Conservation (phyloP, 2,329 filamentous ascomycete genomes). For the Alternaria solani region DNA sequence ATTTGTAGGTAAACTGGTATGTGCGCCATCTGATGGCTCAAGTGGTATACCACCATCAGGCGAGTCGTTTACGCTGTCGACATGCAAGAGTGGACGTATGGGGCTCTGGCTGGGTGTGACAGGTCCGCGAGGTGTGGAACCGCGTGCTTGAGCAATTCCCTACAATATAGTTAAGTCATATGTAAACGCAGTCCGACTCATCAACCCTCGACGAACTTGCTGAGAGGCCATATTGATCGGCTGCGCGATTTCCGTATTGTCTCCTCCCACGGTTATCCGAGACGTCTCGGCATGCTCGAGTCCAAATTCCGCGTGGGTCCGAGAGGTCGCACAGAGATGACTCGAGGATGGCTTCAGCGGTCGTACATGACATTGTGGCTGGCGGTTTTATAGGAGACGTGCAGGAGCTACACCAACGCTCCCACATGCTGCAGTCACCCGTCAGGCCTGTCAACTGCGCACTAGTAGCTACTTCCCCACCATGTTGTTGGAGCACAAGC, state of each 20-base stretch:
- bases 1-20: background rate
- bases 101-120: conserved; percentile 5
- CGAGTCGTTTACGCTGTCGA: conserved; percentile 2
- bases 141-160: conserved; percentile 7
- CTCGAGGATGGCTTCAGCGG: conserved; percentile 3
- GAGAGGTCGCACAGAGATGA: background rate
- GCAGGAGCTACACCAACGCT: conserved; percentile 12
- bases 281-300: background rate
- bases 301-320: background rate
- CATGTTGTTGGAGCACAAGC: conserved; percentile 6
- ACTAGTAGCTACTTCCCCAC: conserved; percentile 5
- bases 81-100: background rate
- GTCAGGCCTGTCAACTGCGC: conserved; percentile 17
- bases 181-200: background rate
- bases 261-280: background rate
- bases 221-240: conserved; percentile 10
- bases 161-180: conserved; percentile 15
- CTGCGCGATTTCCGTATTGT: background rate
- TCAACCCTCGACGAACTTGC: conserved; percentile 17
- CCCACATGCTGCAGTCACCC: conserved; percentile 1
- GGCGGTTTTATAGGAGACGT: background rate
- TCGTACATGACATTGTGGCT: conserved; percentile 11
- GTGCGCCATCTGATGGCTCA: background rate
- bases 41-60: conserved; percentile 12
- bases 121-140: conserved; percentile 2